Percentiles rank a stretch among this genome's conserved stretches.
Conservation (phyloP, 805 yeast species). For the Lipomyces japonicus region DNA sequence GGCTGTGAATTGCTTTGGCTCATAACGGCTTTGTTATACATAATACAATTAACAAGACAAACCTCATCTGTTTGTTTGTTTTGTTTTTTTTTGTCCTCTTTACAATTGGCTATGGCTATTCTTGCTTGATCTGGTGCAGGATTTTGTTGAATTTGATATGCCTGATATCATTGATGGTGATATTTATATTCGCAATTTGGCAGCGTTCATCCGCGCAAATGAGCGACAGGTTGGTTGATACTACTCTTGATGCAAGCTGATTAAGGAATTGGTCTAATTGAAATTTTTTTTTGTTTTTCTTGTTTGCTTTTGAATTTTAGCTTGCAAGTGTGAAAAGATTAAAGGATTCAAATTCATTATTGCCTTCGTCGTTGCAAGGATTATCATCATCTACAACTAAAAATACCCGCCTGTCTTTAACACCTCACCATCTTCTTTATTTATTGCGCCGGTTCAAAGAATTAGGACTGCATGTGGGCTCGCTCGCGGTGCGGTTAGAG, state of each 20-base stretch:
- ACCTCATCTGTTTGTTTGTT: not conserved
- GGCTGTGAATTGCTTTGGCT: no score
- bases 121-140: not conserved
- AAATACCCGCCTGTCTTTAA: constrained; percentile 46
- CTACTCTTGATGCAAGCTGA: not conserved
- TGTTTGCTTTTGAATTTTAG: not conserved
- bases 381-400: not conserved
- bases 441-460: constrained; percentile 55
- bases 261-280: not conserved
- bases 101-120: not conserved
- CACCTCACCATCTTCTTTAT: constrained; percentile 62
- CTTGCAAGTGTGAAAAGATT: not conserved
- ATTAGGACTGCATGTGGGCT: constrained; percentile 52
- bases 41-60: no score
- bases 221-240: constrained; percentile 32
- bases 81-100: no score
- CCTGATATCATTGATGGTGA: constrained; percentile 31
- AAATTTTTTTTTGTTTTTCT: no score
- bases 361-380: not conserved
- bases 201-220: constrained; percentile 32
- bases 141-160: constrained; percentile 7
- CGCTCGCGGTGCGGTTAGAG: constrained; percentile 57
- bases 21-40: no score
- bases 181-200: constrained; percentile 31
- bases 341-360: not conserved